phyloP scores from a whole-genome alignment of 805 yeast species.

The Candida ficus region DNA sequence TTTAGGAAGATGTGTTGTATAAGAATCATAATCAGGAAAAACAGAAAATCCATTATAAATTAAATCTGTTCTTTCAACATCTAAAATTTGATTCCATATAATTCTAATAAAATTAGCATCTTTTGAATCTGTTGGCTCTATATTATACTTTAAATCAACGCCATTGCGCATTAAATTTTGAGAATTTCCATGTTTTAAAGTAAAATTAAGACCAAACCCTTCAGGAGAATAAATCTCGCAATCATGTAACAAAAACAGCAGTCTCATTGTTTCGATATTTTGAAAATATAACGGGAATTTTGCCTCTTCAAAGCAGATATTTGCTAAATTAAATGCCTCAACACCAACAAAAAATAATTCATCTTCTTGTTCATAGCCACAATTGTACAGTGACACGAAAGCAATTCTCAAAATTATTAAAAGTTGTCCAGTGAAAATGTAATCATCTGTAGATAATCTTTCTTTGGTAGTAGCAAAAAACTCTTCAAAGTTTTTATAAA shows the following conservation, averaged over 20 bases:
- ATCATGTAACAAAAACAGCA: slow-evolving; percentile 4
- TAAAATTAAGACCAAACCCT: not conserved
- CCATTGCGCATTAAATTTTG: slow-evolving; percentile 2
- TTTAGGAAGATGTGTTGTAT: slow-evolving; percentile 1
- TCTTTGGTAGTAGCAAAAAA: slow-evolving; percentile 5
- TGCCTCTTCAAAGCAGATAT: slow-evolving; percentile 8
- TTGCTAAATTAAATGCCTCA: slow-evolving; percentile 8
- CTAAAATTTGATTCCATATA: slow-evolving; percentile 8
- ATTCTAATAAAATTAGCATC: slow-evolving; percentile 4
- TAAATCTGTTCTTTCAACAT: slow-evolving; percentile 5
- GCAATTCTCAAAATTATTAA: slow-evolving; percentile 14
- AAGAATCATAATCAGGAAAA: slow-evolving; percentile 3
- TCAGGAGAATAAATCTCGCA: slow-evolving; percentile 5
- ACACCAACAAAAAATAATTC: slow-evolving; percentile 1
- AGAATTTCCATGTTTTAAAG: slow-evolving; percentile 4
- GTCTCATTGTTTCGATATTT: slow-evolving; percentile 6
- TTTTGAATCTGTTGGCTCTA: slow-evolving; percentile 3
- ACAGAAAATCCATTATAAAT: slow-evolving; percentile 5
- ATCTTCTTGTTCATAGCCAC: slow-evolving; percentile 11
- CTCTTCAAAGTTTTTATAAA: slow-evolving; percentile 6
- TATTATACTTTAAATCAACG: slow-evolving; percentile 3
- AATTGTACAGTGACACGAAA: slow-evolving; percentile 15
- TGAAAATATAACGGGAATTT: slow-evolving; percentile 6
- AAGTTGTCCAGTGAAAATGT: slow-evolving; percentile 14
- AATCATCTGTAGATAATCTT: slow-evolving; percentile 3